Evolutionary conservation across 2,329 filamentous ascomycete genomes (phyloP).

Genomic region (Fusarium keratoplasticum): DNA sequence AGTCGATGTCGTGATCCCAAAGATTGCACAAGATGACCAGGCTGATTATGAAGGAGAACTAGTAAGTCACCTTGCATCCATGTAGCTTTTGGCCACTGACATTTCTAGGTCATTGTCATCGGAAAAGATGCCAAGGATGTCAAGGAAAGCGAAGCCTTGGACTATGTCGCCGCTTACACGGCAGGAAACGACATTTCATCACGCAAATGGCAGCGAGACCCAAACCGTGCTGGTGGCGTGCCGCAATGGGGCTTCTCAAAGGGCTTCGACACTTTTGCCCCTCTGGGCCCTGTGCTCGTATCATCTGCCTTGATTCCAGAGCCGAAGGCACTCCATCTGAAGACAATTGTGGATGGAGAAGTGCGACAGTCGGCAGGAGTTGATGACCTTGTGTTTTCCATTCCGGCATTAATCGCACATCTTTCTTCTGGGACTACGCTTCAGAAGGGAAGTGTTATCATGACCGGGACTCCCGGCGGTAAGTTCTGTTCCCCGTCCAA

Average conservation of each 20-base stretch:
- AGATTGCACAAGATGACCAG: slow-evolving; percentile 60
- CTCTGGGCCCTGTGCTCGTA: slow-evolving; percentile 62
- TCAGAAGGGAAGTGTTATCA: slow-evolving; percentile 56
- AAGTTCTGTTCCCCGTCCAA: neutral
- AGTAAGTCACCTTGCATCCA: neutral
- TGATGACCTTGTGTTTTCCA: slow-evolving; percentile 59
- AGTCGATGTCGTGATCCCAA: slow-evolving; percentile 57
- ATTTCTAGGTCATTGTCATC: slow-evolving; percentile 54
- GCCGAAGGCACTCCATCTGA: slow-evolving; percentile 55
- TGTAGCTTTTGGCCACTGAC: fast-evolving
- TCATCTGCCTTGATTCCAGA: slow-evolving; percentile 55
- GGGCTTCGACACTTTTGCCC: slow-evolving; percentile 67
- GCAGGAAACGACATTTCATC: slow-evolving; percentile 66
- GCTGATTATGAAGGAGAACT: slow-evolving; percentile 63
- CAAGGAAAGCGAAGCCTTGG: slow-evolving; percentile 53
- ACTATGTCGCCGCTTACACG: slow-evolving; percentile 66
- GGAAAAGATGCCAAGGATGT: slow-evolving; percentile 63
- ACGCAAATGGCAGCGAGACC: slow-evolving; percentile 64
- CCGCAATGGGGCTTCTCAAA: slow-evolving; percentile 70
- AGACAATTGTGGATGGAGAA: slow-evolving; percentile 61
- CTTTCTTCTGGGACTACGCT: slow-evolving; percentile 57
- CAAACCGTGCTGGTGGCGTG: slow-evolving; percentile 59
- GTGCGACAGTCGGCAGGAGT: slow-evolving; percentile 56
- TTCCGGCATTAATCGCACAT: slow-evolving; percentile 51
- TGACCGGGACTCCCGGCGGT: slow-evolving; percentile 59